Conservation (phyloP, 495 filamentous ascomycete species). For the Neurospora sublineolata region DNA sequence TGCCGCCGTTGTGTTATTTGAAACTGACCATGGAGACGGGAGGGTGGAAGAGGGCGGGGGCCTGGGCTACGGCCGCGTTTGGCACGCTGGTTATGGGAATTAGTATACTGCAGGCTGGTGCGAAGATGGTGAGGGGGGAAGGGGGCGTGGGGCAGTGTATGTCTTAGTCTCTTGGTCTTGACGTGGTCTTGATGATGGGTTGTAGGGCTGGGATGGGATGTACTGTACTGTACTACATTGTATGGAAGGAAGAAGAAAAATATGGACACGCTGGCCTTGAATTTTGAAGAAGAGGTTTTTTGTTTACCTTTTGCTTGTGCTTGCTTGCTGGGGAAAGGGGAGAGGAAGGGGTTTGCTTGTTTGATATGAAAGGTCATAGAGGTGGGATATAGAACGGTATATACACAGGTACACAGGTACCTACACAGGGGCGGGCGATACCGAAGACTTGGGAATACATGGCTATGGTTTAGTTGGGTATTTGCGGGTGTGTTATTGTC, state of each 20-base stretch:
- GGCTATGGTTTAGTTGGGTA: neutral
- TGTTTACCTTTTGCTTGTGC: neutral
- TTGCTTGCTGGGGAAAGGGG: neutral
- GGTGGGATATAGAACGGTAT: neutral
- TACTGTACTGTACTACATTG: neutral
- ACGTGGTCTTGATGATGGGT: neutral
- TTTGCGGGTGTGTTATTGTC: neutral
- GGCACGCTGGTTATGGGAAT: slow-evolving; percentile 75
- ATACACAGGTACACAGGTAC: neutral
- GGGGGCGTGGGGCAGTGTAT: slow-evolving; percentile 5
- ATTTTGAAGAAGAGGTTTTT: neutral
- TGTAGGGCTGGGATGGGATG: slow-evolving; percentile 1
- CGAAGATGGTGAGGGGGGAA: slow-evolving; percentile 47
- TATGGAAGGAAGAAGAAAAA: neutral
- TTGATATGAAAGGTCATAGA: neutral
- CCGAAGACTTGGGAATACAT: neutral
- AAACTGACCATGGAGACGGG: slow-evolving; percentile 53
- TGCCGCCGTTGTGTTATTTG: slow-evolving; percentile 90
- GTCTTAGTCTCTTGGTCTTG: neutral
- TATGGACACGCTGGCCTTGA: neutral
- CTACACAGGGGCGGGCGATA: neutral
- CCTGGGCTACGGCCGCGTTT: slow-evolving; percentile 59
- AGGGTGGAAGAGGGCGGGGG: slow-evolving; percentile 63
- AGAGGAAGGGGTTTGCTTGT: neutral
- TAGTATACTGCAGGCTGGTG: slow-evolving; percentile 62